phyloP scores from a whole-genome alignment of 345 rosid species.

The Aquilaria malaccensis region DNA sequence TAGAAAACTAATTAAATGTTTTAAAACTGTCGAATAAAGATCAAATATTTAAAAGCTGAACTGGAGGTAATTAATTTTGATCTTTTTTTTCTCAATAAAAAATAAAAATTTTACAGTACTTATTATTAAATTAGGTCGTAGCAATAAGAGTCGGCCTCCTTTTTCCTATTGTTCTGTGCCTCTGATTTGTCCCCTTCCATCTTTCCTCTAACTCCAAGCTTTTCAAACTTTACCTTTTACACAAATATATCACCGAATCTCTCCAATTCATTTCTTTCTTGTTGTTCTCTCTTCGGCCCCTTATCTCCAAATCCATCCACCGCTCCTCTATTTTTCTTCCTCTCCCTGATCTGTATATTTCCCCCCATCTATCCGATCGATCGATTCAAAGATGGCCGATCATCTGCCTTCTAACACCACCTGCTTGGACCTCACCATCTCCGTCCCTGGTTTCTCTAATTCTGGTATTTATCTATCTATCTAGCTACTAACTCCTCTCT shows the following conservation, averaged over 20 bases:
- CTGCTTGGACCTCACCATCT: conserved; percentile 76
- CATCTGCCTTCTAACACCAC: conserved; percentile 41
- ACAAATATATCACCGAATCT: not conserved
- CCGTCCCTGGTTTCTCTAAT: conserved; percentile 65
- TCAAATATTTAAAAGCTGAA: no score
- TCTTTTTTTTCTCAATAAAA: no score
- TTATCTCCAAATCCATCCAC: no score
- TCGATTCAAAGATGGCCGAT: conserved; percentile 36
- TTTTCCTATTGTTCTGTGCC: conserved; percentile 14
- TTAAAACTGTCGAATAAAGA: no score
- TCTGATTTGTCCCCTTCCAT: conserved; percentile 14
- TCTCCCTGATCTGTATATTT: not conserved
- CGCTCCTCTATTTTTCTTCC: conserved; percentile 11
- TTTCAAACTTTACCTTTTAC: conserved; percentile 26
- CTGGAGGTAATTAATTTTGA: no score
- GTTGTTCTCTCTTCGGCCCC: no score
- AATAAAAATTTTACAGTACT: no score
- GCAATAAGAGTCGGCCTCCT: conserved; percentile 2
- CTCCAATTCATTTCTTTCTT: no score
- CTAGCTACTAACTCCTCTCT: not conserved
- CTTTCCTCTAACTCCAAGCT: conserved; percentile 7
- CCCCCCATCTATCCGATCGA: not conserved
- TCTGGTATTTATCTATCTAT: conserved; percentile 29
- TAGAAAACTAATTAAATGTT: no score
- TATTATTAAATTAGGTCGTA: no score